phyloP scores from a whole-genome alignment of 2,329 filamentous ascomycete genomes.

The Didymella exigua region DNA sequence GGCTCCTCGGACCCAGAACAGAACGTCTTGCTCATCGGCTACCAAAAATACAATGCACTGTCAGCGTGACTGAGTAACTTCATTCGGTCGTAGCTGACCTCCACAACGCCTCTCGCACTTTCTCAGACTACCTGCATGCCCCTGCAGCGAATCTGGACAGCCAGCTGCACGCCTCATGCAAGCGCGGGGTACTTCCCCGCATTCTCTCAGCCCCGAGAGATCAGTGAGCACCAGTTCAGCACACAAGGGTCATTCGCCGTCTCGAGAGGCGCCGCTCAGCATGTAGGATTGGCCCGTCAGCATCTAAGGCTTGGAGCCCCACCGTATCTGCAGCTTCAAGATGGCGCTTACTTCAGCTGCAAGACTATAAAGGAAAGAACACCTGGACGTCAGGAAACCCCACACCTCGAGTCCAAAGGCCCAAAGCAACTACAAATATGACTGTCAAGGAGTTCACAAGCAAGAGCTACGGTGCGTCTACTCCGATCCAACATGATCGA shows the following conservation, averaged over 20 bases:
- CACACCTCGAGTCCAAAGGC: no score
- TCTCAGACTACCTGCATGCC: not conserved
- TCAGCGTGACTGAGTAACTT: not conserved
- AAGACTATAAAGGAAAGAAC: not conserved
- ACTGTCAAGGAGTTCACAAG: conserved; percentile 30
- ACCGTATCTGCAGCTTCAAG: not conserved
- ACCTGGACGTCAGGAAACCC: no score
- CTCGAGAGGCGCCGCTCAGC: not conserved
- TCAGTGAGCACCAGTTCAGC: not conserved
- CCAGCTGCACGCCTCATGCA: not conserved
- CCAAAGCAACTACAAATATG: conserved; percentile 22
- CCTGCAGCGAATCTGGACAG: not conserved
- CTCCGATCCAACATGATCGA: not conserved
- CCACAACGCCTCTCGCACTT: no score
- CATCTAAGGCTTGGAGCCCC: not conserved
- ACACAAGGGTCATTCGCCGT: not conserved
- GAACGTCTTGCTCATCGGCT: not conserved
- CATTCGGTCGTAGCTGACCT: no score
- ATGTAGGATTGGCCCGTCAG: not conserved
- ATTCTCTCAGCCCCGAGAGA: not conserved
- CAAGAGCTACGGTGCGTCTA: conserved; percentile 22
- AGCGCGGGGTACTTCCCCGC: not conserved
- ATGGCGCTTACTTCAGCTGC: not conserved
- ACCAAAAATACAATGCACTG: not conserved
- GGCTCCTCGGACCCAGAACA: not conserved